Percentiles rank a stretch among this genome's conserved stretches.
Conservation (phyloP, 2,329 filamentous ascomycete species). For the Sporothrix brasiliensis region DNA sequence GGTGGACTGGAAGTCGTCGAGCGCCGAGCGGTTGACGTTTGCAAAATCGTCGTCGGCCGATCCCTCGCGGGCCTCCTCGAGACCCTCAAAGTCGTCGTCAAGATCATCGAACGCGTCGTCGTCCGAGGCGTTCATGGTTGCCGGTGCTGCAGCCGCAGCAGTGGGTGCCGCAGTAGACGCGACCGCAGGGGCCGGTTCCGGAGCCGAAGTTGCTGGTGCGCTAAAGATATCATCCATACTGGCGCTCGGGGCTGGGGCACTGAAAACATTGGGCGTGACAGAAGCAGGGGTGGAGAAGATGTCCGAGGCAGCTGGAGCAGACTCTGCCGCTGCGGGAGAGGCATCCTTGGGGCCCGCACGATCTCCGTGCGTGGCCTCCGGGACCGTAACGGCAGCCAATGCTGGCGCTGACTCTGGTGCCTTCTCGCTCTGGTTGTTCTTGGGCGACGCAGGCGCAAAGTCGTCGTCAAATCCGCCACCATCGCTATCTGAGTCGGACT, state of each 20-base stretch:
- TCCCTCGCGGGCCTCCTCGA: conserved; percentile 82
- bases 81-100: conserved; percentile 78
- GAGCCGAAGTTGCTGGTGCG: conserved; percentile 14
- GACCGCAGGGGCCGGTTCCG: background rate
- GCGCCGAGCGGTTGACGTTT: conserved; percentile 68
- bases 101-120: conserved; percentile 68
- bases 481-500: conserved; percentile 79
- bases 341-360: conserved; percentile 9
- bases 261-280: background rate
- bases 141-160: conserved; percentile 34
- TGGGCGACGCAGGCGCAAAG: conserved; percentile 71
- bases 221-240: conserved; percentile 33
- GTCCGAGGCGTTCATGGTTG: conserved; percentile 38
- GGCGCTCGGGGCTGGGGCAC: background rate
- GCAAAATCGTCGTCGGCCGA: conserved; percentile 79
- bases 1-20: conserved; percentile 79
- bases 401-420: conserved; percentile 31
- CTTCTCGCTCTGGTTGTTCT: conserved; percentile 40
- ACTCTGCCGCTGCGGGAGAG: conserved; percentile 23
- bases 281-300: background rate
- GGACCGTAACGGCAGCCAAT: background rate
- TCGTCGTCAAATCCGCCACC: conserved; percentile 83
- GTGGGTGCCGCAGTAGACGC: conserved; percentile 9
- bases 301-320: background rate
- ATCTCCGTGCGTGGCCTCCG: conserved; percentile 16